Conservation (phyloP, 768 basidiomycete genomes). For the Grammothele lineata region DNA sequence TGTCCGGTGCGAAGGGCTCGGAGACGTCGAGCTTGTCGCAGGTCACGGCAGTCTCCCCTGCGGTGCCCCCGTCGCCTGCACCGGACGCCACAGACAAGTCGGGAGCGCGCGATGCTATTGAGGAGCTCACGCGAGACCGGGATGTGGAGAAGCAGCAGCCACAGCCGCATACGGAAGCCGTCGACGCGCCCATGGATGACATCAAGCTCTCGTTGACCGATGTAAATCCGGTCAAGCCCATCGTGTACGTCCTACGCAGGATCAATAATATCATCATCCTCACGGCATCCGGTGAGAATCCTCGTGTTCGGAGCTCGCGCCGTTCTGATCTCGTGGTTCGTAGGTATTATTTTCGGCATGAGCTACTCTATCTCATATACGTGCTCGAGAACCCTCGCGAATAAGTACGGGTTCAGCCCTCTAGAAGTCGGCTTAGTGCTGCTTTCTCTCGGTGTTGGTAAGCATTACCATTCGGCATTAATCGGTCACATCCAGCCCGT, state of each 20-base stretch:
- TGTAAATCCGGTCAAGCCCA: constrained; percentile 70
- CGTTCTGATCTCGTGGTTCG: neutral
- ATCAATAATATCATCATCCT: constrained; percentile 68
- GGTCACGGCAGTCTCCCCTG: constrained; percentile 14
- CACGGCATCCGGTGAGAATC: constrained; percentile 58
- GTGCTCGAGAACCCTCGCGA: constrained; percentile 61
- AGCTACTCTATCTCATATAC: constrained; percentile 73
- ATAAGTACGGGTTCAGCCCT: constrained; percentile 60
- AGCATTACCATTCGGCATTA: constrained; percentile 10
- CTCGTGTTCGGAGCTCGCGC: no score
- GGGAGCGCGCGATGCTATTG: neutral
- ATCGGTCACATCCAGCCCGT: neutral
- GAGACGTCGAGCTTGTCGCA: constrained; percentile 23
- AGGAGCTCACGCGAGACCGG: constrained; percentile 7
- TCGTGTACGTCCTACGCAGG: constrained; percentile 51
- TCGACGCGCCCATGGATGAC: constrained; percentile 16
- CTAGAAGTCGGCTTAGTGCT: constrained; percentile 74
- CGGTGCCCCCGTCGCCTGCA: neutral
- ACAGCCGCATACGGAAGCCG: neutral
- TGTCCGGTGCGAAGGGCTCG: constrained; percentile 16
- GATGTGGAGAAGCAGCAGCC: neutral
- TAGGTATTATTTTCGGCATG: constrained; percentile 69
- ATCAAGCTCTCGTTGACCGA: constrained; percentile 60
- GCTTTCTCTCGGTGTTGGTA: constrained; percentile 69
- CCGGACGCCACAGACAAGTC: neutral